phyloP scores from a whole-genome alignment of 352 stramenopile species.

The Phytophthora colocasiae region DNA sequence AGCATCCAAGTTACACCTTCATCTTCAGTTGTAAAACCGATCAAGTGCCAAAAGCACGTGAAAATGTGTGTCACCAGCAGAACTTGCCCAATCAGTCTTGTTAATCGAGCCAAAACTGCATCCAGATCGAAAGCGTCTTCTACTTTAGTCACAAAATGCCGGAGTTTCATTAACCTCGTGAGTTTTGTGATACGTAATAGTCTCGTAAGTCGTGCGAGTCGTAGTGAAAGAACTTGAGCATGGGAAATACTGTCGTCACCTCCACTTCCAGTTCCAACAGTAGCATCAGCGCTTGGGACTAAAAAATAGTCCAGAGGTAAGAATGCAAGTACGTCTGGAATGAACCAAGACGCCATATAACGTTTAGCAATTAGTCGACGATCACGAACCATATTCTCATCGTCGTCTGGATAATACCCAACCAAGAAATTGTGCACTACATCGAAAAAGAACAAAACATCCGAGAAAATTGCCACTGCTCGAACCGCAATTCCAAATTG shows the following conservation, averaged over 20 bases:
- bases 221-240: constrained; percentile 68
- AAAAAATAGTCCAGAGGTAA: constrained; percentile 66
- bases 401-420: constrained; percentile 67
- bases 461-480: constrained; percentile 37
- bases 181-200: constrained; percentile 79
- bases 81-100: constrained; percentile 68
- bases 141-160: constrained; percentile 74
- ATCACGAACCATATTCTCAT: constrained; percentile 63
- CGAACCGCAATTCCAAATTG: constrained; percentile 37
- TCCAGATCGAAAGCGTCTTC: constrained; percentile 76
- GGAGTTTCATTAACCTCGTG: constrained; percentile 71
- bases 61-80: constrained; percentile 79
- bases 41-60: constrained; percentile 81
- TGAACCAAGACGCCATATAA: constrained; percentile 70
- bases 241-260: constrained; percentile 17
- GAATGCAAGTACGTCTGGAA: constrained; percentile 57
- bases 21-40: constrained; percentile 52
- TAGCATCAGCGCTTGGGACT: constrained; percentile 1
- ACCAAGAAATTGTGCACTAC: constrained; percentile 80
- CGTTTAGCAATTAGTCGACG: constrained; percentile 51
- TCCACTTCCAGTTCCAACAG: constrained; percentile 4
- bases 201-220: constrained; percentile 66
- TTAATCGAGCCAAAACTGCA: constrained; percentile 67
- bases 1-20: constrained; percentile 52
- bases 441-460: constrained; percentile 71